phyloP scores from a whole-genome alignment of 202 grass and related monocot genomes.

The Brachypodium distachyon region DNA sequence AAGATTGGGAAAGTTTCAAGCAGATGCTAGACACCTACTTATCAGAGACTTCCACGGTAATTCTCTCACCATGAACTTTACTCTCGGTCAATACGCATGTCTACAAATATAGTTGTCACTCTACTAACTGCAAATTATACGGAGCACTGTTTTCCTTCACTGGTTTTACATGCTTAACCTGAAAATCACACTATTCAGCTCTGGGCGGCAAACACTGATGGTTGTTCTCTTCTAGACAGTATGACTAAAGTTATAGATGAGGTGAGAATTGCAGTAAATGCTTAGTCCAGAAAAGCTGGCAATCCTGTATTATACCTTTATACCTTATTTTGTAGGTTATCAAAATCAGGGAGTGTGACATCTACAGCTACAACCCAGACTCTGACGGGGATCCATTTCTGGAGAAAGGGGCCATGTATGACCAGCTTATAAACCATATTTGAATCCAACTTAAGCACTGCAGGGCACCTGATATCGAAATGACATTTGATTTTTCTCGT shows the following conservation, averaged over 20 bases:
- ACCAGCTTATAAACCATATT: not conserved
- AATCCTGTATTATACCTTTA: not conserved
- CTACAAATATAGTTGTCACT: not conserved
- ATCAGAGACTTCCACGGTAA: constrained; percentile 83
- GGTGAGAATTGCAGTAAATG: constrained; percentile 29
- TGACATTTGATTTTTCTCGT: not conserved
- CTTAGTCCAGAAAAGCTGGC: not conserved
- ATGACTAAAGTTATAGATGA: constrained; percentile 89
- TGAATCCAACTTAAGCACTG: not conserved
- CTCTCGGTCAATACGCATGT: not conserved
- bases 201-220: constrained; percentile 59
- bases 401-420: constrained; percentile 93
- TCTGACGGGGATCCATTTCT: constrained; percentile 69
- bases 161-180: not conserved
- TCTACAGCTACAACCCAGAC: constrained; percentile 92
- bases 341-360: constrained; percentile 81
- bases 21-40: constrained; percentile 70
- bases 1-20: constrained; percentile 87
- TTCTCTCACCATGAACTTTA: not conserved
- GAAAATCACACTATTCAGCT: constrained; percentile 35
- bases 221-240: constrained; percentile 69
- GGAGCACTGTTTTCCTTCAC: not conserved
- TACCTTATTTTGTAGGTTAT: constrained; percentile 52
- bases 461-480: constrained; percentile 11
- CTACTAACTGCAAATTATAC: not conserved